Percentiles rank a stretch among this genome's conserved stretches.
phyloP scores from a whole-genome alignment of 257 asterid species.

The Solanum rostratum region DNA sequence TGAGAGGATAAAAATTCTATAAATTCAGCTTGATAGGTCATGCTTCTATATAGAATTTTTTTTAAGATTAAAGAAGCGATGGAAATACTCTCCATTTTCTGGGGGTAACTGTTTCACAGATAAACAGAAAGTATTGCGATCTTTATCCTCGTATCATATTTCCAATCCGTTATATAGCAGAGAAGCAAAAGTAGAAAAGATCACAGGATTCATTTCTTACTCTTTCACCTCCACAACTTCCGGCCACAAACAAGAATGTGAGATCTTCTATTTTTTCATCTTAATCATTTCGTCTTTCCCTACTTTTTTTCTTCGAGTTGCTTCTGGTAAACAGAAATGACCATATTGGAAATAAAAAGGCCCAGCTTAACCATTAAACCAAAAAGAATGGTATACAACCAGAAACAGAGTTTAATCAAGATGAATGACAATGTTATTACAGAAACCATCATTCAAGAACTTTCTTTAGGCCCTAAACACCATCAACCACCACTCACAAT shows the following conservation, averaged over 20 bases:
- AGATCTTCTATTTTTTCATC: background rate
- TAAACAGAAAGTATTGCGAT: background rate
- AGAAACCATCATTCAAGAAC: background rate
- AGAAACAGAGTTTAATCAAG: background rate
- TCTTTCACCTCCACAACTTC: background rate
- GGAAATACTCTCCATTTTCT: background rate
- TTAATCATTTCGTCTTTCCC: background rate
- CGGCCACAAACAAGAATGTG: background rate
- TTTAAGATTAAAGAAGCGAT: background rate
- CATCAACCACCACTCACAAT: background rate
- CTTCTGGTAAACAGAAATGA: background rate
- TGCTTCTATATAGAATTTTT: background rate
- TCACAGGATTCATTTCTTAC: background rate
- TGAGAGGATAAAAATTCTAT: background rate
- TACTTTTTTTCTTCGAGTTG: background rate
- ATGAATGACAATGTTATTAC: background rate
- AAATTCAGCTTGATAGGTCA: background rate
- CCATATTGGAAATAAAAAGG: background rate
- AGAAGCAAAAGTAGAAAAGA: background rate
- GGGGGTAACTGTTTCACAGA: background rate
- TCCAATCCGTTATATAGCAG: background rate
- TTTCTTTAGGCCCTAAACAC: background rate
- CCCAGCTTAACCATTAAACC: background rate
- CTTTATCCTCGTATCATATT: background rate
- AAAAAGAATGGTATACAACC: background rate